These are phyloP conservation scores for Ramularia endophylla DNA, from an alignment of 2,329 filamentous ascomycete genomes.

Conservation along the genomic window DNA sequence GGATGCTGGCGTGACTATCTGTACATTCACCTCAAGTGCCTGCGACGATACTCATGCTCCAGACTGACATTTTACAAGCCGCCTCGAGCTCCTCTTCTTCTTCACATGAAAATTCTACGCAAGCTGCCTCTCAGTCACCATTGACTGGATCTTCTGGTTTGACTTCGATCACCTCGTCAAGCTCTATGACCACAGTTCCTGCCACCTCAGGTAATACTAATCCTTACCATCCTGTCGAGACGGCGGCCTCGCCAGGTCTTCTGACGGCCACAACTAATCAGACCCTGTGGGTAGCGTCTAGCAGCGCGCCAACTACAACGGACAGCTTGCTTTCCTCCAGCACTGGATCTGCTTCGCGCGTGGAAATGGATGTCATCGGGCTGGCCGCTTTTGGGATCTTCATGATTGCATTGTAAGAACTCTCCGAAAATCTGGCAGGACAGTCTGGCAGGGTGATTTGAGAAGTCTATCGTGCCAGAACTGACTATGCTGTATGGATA, in stretches of 20 bases:
- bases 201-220: slow-evolving; percentile 5
- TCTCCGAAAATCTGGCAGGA: no score
- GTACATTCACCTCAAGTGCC: slow-evolving; percentile 14
- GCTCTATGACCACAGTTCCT: slow-evolving; percentile 6
- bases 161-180: slow-evolving; percentile 10
- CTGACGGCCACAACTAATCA: slow-evolving; percentile 9
- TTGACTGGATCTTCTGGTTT: slow-evolving; percentile 8
- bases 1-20: slow-evolving; percentile 26
- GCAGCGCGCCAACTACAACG: slow-evolving; percentile 2
- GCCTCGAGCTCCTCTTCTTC: no score
- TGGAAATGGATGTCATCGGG: slow-evolving; percentile 23
- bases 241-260: slow-evolving; percentile 8
- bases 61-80: no score
- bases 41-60: no score
- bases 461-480: no score
- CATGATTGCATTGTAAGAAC: slow-evolving; percentile 19
- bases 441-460: no score
- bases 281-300: slow-evolving; percentile 7
- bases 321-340: slow-evolving; percentile 2
- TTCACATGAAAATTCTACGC: slow-evolving; percentile 5
- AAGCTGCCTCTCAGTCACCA: slow-evolving; percentile 8
- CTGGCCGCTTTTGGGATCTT: slow-evolving; percentile 21
- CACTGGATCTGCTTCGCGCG: slow-evolving; percentile 19
- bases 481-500: no score
- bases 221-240: slow-evolving; percentile 8